Percentiles rank a stretch among this genome's conserved stretches.
Evolutionary conservation across 2,329 filamentous ascomycete genomes (phyloP).

Genomic region (Monilinia vaccinii-corymbosi): DNA sequence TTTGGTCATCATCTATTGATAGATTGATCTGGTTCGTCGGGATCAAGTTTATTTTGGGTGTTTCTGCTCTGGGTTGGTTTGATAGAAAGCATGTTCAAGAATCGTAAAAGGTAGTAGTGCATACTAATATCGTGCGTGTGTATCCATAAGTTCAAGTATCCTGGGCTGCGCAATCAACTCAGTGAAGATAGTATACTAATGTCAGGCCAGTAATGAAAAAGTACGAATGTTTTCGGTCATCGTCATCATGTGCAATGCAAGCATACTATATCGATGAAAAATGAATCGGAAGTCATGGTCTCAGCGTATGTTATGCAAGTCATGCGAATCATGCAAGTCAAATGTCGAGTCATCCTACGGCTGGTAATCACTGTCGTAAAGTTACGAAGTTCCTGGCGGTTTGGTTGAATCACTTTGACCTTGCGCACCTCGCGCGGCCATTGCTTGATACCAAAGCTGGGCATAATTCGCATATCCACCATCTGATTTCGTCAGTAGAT

Average conservation of each 20-base stretch:
- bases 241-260: slow-evolving; percentile 27
- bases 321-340: slow-evolving; percentile 27
- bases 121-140: slow-evolving; percentile 8
- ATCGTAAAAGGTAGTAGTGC: slow-evolving; percentile 2
- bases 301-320: slow-evolving; percentile 26
- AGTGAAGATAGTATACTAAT: slow-evolving; percentile 11
- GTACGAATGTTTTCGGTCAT: slow-evolving; percentile 10
- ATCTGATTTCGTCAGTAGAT: slow-evolving; percentile 37
- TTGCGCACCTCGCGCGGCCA: slow-evolving; percentile 39
- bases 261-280: slow-evolving; percentile 28
- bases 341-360: slow-evolving; percentile 22
- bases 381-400: slow-evolving; percentile 33
- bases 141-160: slow-evolving; percentile 7
- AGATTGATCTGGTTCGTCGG: background rate
- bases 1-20: slow-evolving; percentile 5
- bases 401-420: slow-evolving; percentile 31
- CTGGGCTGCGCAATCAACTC: slow-evolving; percentile 10
- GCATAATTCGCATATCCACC: slow-evolving; percentile 77
- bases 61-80: slow-evolving; percentile 1
- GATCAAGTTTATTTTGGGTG: background rate
- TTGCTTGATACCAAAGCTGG: slow-evolving; percentile 70
- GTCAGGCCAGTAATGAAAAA: slow-evolving; percentile 1
- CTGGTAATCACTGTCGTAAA: slow-evolving; percentile 18
- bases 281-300: slow-evolving; percentile 28
- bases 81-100: slow-evolving; percentile 1